Evolutionary conservation across 345 rosid genomes (phyloP).

Genomic region (Pistacia integerrima): DNA sequence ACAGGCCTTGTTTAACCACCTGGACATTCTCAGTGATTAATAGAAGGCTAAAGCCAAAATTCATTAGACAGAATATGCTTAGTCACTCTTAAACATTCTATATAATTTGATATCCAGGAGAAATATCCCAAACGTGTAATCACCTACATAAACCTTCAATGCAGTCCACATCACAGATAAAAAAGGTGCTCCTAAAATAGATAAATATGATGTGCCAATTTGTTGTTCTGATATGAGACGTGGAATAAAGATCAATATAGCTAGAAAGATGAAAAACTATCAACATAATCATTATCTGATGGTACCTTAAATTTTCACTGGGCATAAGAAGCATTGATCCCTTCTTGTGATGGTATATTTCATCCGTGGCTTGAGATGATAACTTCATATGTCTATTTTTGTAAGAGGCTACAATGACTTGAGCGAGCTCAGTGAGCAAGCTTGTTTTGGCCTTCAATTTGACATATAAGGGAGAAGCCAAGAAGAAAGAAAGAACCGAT

Average conservation of each 20-base stretch:
- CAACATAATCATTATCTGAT: background rate
- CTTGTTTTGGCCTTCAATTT: constrained; percentile 34
- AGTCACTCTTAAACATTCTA: too few species aligned
- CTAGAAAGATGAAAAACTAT: too few species aligned
- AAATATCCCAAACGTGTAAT: too few species aligned
- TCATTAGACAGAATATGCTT: too few species aligned
- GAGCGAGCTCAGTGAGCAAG: constrained; percentile 46
- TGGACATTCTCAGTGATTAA: background rate
- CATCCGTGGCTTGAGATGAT: constrained; percentile 14
- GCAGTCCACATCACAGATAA: too few species aligned
- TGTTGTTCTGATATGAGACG: background rate
- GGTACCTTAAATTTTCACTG: constrained; percentile 48
- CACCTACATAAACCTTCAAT: too few species aligned
- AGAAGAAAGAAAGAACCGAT: constrained; percentile 42
- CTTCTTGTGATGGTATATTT: constrained; percentile 15
- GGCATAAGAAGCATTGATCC: constrained; percentile 35
- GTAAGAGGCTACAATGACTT: constrained; percentile 43
- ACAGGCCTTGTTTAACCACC: constrained; percentile 65
- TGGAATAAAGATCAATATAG: too few species aligned
- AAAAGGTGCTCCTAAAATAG: too few species aligned
- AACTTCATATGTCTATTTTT: constrained; percentile 31
- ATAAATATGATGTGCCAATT: too few species aligned
- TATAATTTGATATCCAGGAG: too few species aligned
- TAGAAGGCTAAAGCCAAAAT: too few species aligned
- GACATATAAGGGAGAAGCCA: constrained; percentile 46